phyloP scores from a whole-genome alignment of 306 rosid species.

The Cicer chorassanicum region DNA sequence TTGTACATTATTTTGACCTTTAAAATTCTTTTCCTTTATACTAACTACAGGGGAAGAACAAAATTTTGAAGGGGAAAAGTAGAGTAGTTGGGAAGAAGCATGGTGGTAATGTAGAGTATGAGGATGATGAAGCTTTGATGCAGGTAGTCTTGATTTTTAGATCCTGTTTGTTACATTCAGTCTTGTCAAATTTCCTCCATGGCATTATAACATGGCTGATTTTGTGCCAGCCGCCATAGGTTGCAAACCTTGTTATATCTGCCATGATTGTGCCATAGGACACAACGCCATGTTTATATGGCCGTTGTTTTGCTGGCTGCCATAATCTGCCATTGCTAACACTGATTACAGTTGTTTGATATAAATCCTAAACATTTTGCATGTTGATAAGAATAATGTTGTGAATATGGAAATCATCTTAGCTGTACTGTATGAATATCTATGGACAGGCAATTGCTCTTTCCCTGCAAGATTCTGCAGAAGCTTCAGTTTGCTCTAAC shows the following conservation, averaged over 20 bases:
- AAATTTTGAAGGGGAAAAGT: conserved; percentile 52
- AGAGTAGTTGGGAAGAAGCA: conserved; percentile 45
- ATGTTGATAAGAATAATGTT: not conserved
- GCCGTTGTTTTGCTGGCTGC: too few relatives aligned
- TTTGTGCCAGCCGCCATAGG: too few relatives aligned
- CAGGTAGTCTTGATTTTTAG: conserved; percentile 56
- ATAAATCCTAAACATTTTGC: conserved; percentile 32
- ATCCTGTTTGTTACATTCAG: not conserved
- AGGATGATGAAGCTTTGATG: conserved; percentile 73
- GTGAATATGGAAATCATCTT: conserved; percentile 38
- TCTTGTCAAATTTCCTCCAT: too few relatives aligned
- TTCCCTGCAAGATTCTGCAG: conserved; percentile 65
- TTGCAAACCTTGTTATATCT: too few relatives aligned
- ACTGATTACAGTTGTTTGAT: conserved; percentile 7
- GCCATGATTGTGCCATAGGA: too few relatives aligned
- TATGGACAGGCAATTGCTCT: conserved; percentile 80
- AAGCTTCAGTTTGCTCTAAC: conserved; percentile 41
- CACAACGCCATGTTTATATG: too few relatives aligned
- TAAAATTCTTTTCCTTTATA: conserved; percentile 24
- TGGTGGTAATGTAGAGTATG: conserved; percentile 47
- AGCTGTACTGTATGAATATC: conserved; percentile 30
- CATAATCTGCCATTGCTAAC: too few relatives aligned
- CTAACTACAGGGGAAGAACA: conserved; percentile 58
- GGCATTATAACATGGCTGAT: too few relatives aligned
- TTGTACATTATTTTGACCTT: conserved; percentile 13